phyloP scores from a whole-genome alignment of 2,329 filamentous ascomycete species.

The Fusarium armeniacum region DNA sequence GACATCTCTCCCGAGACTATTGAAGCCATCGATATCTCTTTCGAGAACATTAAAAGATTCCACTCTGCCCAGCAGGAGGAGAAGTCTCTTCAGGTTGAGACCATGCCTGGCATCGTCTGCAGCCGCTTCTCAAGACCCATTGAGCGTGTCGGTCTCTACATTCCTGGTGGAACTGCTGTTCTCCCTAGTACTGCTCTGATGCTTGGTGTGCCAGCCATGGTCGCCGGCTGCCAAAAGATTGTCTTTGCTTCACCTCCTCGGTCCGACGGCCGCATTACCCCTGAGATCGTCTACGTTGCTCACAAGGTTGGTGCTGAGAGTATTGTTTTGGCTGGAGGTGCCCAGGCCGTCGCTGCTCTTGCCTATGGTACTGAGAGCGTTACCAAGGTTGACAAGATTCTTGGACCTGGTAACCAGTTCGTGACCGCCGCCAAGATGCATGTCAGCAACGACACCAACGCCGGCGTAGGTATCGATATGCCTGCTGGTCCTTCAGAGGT shows the following conservation, averaged over 20 bases:
- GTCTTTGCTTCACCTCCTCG: constrained; percentile 93
- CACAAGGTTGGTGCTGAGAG: constrained; percentile 97
- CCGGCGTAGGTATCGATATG: constrained; percentile 97
- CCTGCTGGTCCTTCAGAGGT: constrained; percentile 97
- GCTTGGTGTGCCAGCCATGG: constrained; percentile 97
- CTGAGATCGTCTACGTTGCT: constrained; percentile 96
- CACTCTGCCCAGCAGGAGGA: constrained; percentile 91
- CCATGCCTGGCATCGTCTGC: constrained; percentile 97
- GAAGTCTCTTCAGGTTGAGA: constrained; percentile 87
- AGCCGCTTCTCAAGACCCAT: constrained; percentile 93
- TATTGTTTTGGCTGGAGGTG: constrained; percentile 95
- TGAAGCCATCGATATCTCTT: constrained; percentile 92
- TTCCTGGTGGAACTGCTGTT: constrained; percentile 97
- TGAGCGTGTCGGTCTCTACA: constrained; percentile 95
- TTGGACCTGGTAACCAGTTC: constrained; percentile 97
- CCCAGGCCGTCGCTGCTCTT: constrained; percentile 95
- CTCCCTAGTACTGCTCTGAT: constrained; percentile 96
- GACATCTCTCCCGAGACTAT: constrained; percentile 85
- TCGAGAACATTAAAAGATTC: constrained; percentile 94
- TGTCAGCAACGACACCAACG: constrained; percentile 96
- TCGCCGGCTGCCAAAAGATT: constrained; percentile 95
- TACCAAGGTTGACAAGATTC: constrained; percentile 97
- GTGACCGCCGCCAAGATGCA: constrained; percentile 99
- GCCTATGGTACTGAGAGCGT: constrained; percentile 97
- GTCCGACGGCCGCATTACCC: constrained; percentile 89